phyloP scores from a whole-genome alignment of 2,329 filamentous ascomycete genomes.

The Hypoxylon sp. region DNA sequence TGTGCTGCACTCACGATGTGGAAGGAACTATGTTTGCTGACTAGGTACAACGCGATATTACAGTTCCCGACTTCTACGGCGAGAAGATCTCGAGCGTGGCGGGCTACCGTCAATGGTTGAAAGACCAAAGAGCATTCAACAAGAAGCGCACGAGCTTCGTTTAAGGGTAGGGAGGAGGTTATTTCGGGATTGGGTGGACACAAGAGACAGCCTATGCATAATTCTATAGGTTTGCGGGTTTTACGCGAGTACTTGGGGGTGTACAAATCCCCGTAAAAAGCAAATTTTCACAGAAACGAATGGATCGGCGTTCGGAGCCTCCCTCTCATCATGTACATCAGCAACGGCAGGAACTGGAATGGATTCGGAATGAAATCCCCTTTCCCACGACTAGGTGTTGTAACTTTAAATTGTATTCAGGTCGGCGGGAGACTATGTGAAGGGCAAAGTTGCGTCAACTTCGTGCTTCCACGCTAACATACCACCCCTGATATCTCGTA shows the following conservation, averaged over 20 bases:
- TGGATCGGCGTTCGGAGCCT: constrained; percentile 48
- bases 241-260: constrained; percentile 22
- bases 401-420: constrained; percentile 17
- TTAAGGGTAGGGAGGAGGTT: constrained; percentile 50
- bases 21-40: constrained; percentile 10
- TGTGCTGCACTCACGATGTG: not conserved
- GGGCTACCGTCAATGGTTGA: constrained; percentile 94
- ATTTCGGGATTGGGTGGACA: not conserved
- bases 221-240: constrained; percentile 23
- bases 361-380: constrained; percentile 47
- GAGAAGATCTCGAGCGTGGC: constrained; percentile 96
- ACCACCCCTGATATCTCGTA: constrained; percentile 79
- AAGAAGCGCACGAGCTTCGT: constrained; percentile 81
- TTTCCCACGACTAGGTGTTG: constrained; percentile 32
- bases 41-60: constrained; percentile 3
- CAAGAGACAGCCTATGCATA: constrained; percentile 8
- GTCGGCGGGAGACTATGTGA: constrained; percentile 54
- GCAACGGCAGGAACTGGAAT: constrained; percentile 41
- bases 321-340: constrained; percentile 47
- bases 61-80: constrained; percentile 95
- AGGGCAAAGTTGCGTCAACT: constrained; percentile 70
- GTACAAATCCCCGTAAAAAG: constrained; percentile 25
- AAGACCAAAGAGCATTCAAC: constrained; percentile 97
- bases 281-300: constrained; percentile 33
- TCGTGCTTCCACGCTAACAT: constrained; percentile 77